Evolutionary conservation across 2,329 filamentous ascomycete genomes (phyloP).

Genomic region (Alternaria novae-zelandiae): DNA sequence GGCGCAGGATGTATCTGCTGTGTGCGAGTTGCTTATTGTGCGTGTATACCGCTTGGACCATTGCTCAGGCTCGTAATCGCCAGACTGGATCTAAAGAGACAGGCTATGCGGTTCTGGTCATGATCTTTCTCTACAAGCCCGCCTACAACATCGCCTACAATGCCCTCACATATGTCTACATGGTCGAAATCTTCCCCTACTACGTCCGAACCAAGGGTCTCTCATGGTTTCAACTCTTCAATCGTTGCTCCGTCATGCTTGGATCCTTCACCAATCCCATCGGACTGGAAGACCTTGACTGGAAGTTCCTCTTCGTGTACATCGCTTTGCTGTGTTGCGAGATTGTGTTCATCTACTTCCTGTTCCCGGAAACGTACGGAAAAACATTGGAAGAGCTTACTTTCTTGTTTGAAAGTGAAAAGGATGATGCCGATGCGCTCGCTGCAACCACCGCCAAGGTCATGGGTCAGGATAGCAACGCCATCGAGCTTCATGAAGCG

Average conservation of each 20-base stretch:
- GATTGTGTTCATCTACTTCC: slow-evolving; percentile 44
- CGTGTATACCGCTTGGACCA: slow-evolving; percentile 48
- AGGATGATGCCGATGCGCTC: slow-evolving; percentile 27
- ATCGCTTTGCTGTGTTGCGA: slow-evolving; percentile 46
- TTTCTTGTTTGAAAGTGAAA: slow-evolving; percentile 42
- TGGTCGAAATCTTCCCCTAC: slow-evolving; percentile 59
- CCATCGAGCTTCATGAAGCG: slow-evolving; percentile 31
- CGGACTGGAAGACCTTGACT: slow-evolving; percentile 64
- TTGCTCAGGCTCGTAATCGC: slow-evolving; percentile 60
- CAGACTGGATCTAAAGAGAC: slow-evolving; percentile 34
- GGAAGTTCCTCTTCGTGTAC: slow-evolving; percentile 70
- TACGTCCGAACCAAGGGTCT: slow-evolving; percentile 58
- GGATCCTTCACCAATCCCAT: slow-evolving; percentile 68
- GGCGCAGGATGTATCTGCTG: slow-evolving; percentile 63
- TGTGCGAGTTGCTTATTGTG: slow-evolving; percentile 44
- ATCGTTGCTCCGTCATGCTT: slow-evolving; percentile 66
- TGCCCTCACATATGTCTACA: slow-evolving; percentile 63
- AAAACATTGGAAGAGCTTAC: slow-evolving; percentile 44
- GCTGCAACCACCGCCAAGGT: slow-evolving; percentile 31
- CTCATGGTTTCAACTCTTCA: slow-evolving; percentile 65
- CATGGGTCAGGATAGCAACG: slow-evolving; percentile 16
- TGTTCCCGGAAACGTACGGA: slow-evolving; percentile 44
- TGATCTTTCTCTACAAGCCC: slow-evolving; percentile 60
- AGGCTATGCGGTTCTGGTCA: slow-evolving; percentile 56
- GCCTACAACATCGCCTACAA: slow-evolving; percentile 66